Base-by-base conservation (phyloP, 2,329 filamentous ascomycete species). In the Hyphodiscus sp. region DNA sequence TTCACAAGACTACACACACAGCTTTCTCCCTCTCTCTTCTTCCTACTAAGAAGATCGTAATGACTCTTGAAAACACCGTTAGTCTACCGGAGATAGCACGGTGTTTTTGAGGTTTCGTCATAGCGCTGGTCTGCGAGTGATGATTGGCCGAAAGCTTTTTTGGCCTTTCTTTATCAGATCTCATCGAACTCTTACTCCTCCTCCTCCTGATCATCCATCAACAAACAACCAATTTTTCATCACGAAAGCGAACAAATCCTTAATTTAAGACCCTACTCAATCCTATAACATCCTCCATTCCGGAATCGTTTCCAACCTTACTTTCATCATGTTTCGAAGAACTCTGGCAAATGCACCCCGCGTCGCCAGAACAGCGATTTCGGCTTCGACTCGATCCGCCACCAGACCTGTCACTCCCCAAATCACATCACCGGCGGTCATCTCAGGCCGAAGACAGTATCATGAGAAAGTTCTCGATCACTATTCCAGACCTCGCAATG, bases 401-500 rank as follows among this genome's bases (percentile, higher is more conserved):
- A 58, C 55, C 45, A 60, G 56, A 58, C 59, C 59, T 55, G 42
- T 57, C 41, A 47, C 56, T 45, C 45, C 60, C 50, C 58, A 56
- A 44, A 49, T 63, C 43, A 57, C 60, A 45, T 57, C 64, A 46
- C 55, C 63, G 20, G 54, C 62, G 44, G 56, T 60, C 41, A 55
- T 62, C 44, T 47, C 56, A 38, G 61, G 66, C 30, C 56, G 57
- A 45, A 56, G 67, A 50, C 61, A 65, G 49, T 69, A 69, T 51
- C 68, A 69, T 47, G 67, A 69, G 55, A 69, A 69, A 58, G 68
- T 88, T 61, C 79, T 95, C 61, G 89, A 95, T 71, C 89, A 92
- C 74, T 92, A 92, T 75, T 87, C 81, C 71, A 80, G 81, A 63
- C 87, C 87, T 26, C 82, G 87, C 60, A 91, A 91, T 74, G 87